Percentiles rank a stretch among this genome's conserved stretches.
phyloP scores from a whole-genome alignment of 73 alveolate genomes.

The Paramecium primaurelia region DNA sequence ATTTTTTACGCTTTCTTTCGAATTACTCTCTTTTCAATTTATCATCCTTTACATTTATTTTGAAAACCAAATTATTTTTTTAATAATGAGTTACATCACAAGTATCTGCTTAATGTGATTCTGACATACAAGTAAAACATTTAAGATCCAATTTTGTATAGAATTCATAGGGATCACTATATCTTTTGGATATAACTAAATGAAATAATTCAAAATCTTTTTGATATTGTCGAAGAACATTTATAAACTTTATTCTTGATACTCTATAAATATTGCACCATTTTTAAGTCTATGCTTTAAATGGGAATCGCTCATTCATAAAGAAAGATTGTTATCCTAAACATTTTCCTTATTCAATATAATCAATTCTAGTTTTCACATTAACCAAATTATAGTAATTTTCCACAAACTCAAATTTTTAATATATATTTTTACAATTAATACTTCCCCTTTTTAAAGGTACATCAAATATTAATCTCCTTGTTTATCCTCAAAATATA shows the following conservation, averaged over 20 bases:
- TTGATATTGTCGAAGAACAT: not conserved
- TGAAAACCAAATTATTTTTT: not conserved
- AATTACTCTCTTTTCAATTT: not conserved
- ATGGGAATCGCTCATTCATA: not conserved
- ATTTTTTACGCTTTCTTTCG: not conserved
- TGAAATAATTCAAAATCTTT: not conserved
- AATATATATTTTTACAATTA: not conserved
- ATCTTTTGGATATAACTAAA: not conserved
- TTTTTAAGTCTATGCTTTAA: not conserved
- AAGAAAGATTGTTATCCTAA: not conserved
- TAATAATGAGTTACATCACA: slow-evolving; percentile 21
- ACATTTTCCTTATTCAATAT: not conserved
- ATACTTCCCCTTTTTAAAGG: not conserved
- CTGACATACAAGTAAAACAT: not conserved
- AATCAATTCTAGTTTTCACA: not conserved
- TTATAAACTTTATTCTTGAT: not conserved
- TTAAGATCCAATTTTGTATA: not conserved
- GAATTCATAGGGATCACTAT: not conserved
- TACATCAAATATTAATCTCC: not conserved
- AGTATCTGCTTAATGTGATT: not conserved
- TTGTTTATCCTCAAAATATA: not conserved
- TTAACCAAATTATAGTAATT: not conserved
- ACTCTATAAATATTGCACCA: not conserved
- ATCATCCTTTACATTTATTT: not conserved
- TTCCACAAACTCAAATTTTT: not conserved